Conservation (phyloP, 2,329 filamentous ascomycete species). For the Microdochium trichocladiopsis region DNA sequence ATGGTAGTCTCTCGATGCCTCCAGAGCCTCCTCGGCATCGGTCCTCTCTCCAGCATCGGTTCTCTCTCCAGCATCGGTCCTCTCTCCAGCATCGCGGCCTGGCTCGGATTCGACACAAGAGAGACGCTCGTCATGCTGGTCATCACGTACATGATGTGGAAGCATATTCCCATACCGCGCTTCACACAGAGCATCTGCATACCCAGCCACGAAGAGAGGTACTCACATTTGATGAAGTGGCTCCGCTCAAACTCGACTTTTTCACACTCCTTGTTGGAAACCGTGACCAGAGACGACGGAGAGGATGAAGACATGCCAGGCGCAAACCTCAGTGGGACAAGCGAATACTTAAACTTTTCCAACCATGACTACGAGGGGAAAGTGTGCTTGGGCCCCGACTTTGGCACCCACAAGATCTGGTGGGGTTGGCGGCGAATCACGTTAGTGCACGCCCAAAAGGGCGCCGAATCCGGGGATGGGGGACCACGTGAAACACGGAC, state of each 20-base stretch:
- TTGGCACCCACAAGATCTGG: not conserved
- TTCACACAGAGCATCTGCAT: constrained; percentile 47
- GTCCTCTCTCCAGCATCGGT: constrained; percentile 32
- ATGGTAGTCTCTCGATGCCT: not conserved
- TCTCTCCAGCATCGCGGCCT: constrained; percentile 34
- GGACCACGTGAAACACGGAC: constrained; percentile 44
- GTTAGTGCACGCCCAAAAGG: constrained; percentile 42
- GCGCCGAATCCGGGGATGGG: constrained; percentile 17
- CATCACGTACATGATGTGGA: constrained; percentile 25
- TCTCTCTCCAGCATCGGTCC: constrained; percentile 30
- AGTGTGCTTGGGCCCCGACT: not conserved
- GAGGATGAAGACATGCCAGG: constrained; percentile 24
- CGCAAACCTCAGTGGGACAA: constrained; percentile 17
- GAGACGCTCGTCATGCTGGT: constrained; percentile 36
- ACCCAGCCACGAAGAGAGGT: constrained; percentile 49
- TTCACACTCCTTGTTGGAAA: constrained; percentile 47
- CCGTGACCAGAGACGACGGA: constrained; percentile 41
- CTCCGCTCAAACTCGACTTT: constrained; percentile 44
- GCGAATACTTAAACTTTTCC: constrained; percentile 50
- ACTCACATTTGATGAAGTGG: constrained; percentile 51
- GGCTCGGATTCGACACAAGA: constrained; percentile 41
- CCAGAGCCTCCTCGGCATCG: not conserved
- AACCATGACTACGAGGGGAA: constrained; percentile 32
- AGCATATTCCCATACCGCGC: constrained; percentile 30
- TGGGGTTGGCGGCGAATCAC: constrained; percentile 39